Percentiles rank a stretch among this genome's conserved stretches.
These are phyloP conservation scores for Torrubiella hemipterigena DNA, from an alignment of 2,329 filamentous ascomycete species.

Conservation along the genomic window DNA sequence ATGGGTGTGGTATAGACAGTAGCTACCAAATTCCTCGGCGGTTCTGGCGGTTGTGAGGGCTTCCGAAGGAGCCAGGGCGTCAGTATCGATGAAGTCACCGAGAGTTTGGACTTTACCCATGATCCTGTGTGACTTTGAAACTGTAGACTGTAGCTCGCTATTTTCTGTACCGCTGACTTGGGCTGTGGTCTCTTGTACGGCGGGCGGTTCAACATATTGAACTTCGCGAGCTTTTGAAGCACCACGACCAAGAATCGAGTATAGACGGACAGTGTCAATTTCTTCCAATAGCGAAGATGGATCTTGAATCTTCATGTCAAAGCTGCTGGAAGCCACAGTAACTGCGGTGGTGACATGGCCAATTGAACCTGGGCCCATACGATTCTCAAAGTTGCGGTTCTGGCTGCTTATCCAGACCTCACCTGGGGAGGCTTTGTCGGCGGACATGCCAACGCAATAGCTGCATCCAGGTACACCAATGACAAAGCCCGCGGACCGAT, in stretches of 20 bases:
- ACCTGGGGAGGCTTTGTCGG: constrained; percentile 23
- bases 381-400: constrained; percentile 30
- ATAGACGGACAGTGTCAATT: neutral
- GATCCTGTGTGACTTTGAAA: constrained; percentile 9
- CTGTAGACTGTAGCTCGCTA: too few relatives aligned
- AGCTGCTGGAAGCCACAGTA: constrained; percentile 32
- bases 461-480: constrained; percentile 27
- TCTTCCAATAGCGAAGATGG: constrained; percentile 10
- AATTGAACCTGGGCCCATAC: constrained; percentile 24
- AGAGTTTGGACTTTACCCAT: constrained; percentile 23
- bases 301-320: constrained; percentile 28
- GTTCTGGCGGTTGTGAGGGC: constrained; percentile 17
- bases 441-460: constrained; percentile 30
- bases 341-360: constrained; percentile 31
- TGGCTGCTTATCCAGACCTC: constrained; percentile 30
- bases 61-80: constrained; percentile 26
- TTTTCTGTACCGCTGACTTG: neutral
- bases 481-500: constrained; percentile 25
- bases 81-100: constrained; percentile 33
- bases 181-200: neutral
- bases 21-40: constrained; percentile 20
- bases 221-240: neutral
- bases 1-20: constrained; percentile 26
- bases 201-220: neutral
- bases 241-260: neutral